Percentiles rank a stretch among this genome's conserved stretches.
These are phyloP conservation scores for Scalesia atractyloides DNA, from an alignment of 129 eudicot genomes.

Conservation along the genomic window DNA sequence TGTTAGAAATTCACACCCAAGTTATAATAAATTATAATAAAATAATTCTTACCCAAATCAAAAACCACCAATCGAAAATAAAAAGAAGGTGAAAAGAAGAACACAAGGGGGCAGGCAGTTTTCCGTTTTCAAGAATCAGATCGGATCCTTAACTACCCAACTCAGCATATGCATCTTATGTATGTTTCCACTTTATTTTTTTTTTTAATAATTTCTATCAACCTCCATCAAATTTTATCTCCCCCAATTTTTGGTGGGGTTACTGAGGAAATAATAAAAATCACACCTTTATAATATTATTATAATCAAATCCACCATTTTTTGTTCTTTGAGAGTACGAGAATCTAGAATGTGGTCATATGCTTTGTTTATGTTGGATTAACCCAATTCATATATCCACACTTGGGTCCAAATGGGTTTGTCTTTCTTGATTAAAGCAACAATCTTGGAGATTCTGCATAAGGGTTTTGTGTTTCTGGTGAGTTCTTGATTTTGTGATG, in stretches of 20 bases:
- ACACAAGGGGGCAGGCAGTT: slow-evolving; percentile 12
- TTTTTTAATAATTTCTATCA: slow-evolving; percentile 8
- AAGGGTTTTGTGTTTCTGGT: slow-evolving; percentile 27
- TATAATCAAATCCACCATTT: slow-evolving; percentile 18
- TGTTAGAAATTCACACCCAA: too few relatives aligned
- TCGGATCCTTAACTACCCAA: slow-evolving; percentile 23
- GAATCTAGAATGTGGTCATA: slow-evolving; percentile 43
- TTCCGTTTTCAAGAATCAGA: slow-evolving; percentile 31
- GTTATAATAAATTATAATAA: too few relatives aligned
- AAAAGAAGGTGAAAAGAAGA: not conserved
- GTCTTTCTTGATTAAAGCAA: slow-evolving; percentile 6
- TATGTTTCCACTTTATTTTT: slow-evolving; percentile 15
- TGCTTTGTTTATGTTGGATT: slow-evolving; percentile 32
- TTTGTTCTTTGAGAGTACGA: slow-evolving; percentile 34
- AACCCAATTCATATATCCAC: slow-evolving; percentile 27
- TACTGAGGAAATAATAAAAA: not conserved
- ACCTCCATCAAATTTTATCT: slow-evolving; percentile 19
- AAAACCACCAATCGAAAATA: not conserved
- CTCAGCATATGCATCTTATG: slow-evolving; percentile 25
- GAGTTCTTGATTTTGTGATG: slow-evolving; percentile 19
- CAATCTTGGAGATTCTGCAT: slow-evolving; percentile 24
- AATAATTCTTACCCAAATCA: not conserved
- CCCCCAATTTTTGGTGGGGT: slow-evolving; percentile 21
- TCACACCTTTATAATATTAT: not conserved
- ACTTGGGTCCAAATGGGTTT: slow-evolving; percentile 6